These are phyloP conservation scores for Populus deltoides DNA, from an alignment of 345 rosid genomes.

Conservation along the genomic window DNA sequence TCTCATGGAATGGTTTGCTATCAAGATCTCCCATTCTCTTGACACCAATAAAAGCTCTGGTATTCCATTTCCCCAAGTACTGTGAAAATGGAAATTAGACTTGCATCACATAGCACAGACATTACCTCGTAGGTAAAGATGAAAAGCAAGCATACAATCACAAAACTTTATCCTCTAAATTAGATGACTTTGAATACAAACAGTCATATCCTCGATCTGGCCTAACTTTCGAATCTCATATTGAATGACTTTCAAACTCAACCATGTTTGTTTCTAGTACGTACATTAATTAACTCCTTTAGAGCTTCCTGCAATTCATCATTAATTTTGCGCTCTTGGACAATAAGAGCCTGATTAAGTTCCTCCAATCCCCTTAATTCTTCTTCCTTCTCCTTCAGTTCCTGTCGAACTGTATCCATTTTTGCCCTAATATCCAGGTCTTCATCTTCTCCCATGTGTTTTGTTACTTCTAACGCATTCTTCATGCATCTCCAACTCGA, in stretches of 20 bases:
- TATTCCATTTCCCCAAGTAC: constrained; percentile 20
- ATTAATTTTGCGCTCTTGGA: constrained; percentile 42
- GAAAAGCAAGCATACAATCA: background rate
- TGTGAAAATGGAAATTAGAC: constrained; percentile 23
- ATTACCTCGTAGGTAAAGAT: too few species aligned
- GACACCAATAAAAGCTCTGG: constrained; percentile 30
- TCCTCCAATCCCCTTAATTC: constrained; percentile 37
- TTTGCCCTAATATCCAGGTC: constrained; percentile 31
- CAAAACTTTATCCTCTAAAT: background rate
- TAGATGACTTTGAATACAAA: background rate
- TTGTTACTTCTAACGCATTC: constrained; percentile 54
- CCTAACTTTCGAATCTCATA: too few species aligned
- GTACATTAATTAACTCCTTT: constrained; percentile 55
- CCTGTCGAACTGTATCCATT: constrained; percentile 34
- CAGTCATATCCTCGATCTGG: background rate
- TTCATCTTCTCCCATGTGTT: constrained; percentile 53
- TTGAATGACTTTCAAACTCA: background rate
- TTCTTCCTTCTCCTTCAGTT: constrained; percentile 51
- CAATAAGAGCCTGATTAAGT: constrained; percentile 37
- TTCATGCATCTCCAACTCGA: constrained; percentile 63
- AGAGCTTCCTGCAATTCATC: constrained; percentile 59
- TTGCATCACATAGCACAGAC: background rate
- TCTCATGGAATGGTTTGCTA: constrained; percentile 34
- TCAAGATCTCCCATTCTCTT: constrained; percentile 64
- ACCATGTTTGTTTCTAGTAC: background rate